A percentile compares a stretch with the other conserved stretches of the same genome.
Conservation (phyloP, 2,329 filamentous ascomycete genomes). For the Ascosphaera apis region DNA sequence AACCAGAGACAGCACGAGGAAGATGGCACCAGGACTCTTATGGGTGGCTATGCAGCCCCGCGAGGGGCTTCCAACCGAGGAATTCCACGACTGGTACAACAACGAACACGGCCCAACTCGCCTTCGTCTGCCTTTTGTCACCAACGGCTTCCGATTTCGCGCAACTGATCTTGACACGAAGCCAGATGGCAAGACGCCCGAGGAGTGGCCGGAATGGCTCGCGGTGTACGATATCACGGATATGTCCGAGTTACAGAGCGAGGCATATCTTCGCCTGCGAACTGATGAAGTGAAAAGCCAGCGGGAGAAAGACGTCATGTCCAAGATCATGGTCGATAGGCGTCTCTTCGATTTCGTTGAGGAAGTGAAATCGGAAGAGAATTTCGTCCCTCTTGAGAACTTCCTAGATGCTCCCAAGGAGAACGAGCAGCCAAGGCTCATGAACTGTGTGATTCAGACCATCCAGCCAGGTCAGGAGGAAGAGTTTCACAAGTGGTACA, state of each 20-base stretch:
- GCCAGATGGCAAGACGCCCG: constrained; percentile 10
- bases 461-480: constrained; percentile 33
- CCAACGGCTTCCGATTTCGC: constrained; percentile 58
- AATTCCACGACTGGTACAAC: constrained; percentile 88
- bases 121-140: constrained; percentile 49
- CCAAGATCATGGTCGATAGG: constrained; percentile 44
- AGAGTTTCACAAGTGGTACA: constrained; percentile 45
- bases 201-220: constrained; percentile 42
- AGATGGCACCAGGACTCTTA: constrained; percentile 40
- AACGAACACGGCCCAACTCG: constrained; percentile 74
- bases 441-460: constrained; percentile 38
- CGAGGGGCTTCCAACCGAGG: constrained; percentile 36
- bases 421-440: constrained; percentile 34
- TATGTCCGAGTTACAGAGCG: constrained; percentile 45
- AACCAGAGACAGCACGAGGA: background rate
- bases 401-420: constrained; percentile 27
- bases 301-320: constrained; percentile 37
- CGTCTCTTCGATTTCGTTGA: constrained; percentile 46
- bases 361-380: constrained; percentile 26
- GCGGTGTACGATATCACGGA: constrained; percentile 63
- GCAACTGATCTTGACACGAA: constrained; percentile 31
- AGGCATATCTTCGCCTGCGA: constrained; percentile 37
- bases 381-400: constrained; percentile 35
- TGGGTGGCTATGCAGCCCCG: constrained; percentile 72
- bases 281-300: constrained; percentile 29